These are phyloP conservation scores for Aspergillus candidus DNA, from an alignment of 2,329 filamentous ascomycete species.

Conservation along the genomic window DNA sequence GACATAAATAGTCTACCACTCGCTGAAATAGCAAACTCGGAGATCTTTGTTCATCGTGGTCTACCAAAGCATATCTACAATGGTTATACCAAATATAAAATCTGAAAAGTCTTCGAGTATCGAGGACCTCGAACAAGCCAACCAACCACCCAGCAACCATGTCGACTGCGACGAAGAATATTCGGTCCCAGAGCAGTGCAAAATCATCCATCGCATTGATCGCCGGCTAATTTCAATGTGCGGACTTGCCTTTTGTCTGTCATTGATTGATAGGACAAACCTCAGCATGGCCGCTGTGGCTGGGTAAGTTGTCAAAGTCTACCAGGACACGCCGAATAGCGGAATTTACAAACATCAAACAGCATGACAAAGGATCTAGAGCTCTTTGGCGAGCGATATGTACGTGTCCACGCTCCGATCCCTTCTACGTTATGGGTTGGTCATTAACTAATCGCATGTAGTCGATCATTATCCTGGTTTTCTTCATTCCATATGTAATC, in stretches of 20 bases:
- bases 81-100: too few species aligned
- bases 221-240: slow-evolving; percentile 55
- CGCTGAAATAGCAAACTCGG: too few species aligned
- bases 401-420: slow-evolving; percentile 4
- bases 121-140: slow-evolving; percentile 13
- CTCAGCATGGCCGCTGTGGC: slow-evolving; percentile 63
- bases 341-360: slow-evolving; percentile 57
- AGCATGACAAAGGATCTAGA: slow-evolving; percentile 36
- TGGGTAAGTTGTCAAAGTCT: slow-evolving; percentile 54
- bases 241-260: slow-evolving; percentile 65
- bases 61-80: too few species aligned
- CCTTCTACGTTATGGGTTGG: too few species aligned
- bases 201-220: slow-evolving; percentile 65
- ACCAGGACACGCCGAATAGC: slow-evolving; percentile 64
- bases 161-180: slow-evolving; percentile 34
- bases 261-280: slow-evolving; percentile 73
- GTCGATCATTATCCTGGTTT: slow-evolving; percentile 26
- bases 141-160: slow-evolving; percentile 7
- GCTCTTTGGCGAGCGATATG: slow-evolving; percentile 26
- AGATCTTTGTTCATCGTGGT: too few species aligned
- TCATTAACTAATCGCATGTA: too few species aligned
- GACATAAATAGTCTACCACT: too few species aligned
- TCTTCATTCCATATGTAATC: slow-evolving; percentile 26
- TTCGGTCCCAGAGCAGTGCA: slow-evolving; percentile 57
- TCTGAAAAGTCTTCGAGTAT: too few species aligned